A percentile compares a stretch with the other conserved stretches of the same genome.
phyloP scores from a whole-genome alignment of 2,329 filamentous ascomycete genomes.

The Biscogniauxia mediterranea region DNA sequence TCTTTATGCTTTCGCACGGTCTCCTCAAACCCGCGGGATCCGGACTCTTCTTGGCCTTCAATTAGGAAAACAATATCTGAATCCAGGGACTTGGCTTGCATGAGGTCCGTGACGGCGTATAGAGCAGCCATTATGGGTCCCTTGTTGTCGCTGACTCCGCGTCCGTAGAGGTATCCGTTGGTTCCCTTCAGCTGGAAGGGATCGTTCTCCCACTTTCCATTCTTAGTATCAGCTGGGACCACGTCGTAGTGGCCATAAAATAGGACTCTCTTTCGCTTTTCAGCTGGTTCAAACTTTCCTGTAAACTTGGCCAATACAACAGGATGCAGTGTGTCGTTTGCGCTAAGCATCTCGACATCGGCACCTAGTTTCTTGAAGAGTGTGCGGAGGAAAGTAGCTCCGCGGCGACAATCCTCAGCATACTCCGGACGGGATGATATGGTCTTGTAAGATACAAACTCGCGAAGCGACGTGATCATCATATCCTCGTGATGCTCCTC shows the following conservation, averaged over 20 bases:
- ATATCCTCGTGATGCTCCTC: conserved; percentile 48
- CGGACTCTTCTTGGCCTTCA: conserved; percentile 94
- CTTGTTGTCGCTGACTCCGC: conserved; percentile 97
- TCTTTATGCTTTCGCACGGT: conserved; percentile 77
- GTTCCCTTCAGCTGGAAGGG: conserved; percentile 88
- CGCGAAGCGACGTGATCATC: conserved; percentile 69
- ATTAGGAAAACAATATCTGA: conserved; percentile 93
- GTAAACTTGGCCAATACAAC: conserved; percentile 90
- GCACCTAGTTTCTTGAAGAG: conserved; percentile 92
- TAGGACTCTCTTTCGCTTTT: conserved; percentile 77
- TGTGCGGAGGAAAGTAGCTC: conserved; percentile 84
- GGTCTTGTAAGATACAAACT: conserved; percentile 90
- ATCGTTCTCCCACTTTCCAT: conserved; percentile 80
- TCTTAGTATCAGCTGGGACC: conserved; percentile 81
- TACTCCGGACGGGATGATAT: conserved; percentile 85
- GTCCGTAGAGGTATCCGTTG: conserved; percentile 90
- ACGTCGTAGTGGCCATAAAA: conserved; percentile 99
- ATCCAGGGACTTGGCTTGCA: conserved; percentile 76
- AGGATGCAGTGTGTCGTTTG: conserved; percentile 72
- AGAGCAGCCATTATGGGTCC: conserved; percentile 92
- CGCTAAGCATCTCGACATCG: conserved; percentile 84
- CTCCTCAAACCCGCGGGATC: conserved; percentile 85
- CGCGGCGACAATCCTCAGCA: conserved; percentile 86
- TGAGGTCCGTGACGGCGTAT: conserved; percentile 87
- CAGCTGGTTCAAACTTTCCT: conserved; percentile 65